Percentiles rank a stretch among this genome's conserved stretches.
phyloP scores from a whole-genome alignment of 2,329 filamentous ascomycete genomes.

The Dothiorella sarmentorum region DNA sequence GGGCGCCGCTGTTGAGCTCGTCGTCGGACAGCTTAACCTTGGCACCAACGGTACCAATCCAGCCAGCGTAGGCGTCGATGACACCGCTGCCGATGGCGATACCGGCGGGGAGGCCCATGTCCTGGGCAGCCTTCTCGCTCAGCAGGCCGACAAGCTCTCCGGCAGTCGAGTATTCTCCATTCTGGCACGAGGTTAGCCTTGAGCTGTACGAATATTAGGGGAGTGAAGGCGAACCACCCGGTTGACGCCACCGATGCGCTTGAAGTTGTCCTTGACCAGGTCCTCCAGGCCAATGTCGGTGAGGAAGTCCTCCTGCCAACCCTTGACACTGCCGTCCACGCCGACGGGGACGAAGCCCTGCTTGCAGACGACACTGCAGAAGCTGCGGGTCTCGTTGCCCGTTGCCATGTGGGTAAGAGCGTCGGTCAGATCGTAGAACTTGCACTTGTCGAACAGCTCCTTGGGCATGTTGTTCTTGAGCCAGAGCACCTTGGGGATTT shows the following conservation, averaged over 20 bases:
- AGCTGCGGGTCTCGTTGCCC: conserved; percentile 85
- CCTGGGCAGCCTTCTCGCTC: conserved; percentile 74
- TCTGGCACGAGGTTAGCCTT: conserved; percentile 58
- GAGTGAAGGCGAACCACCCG: conserved; percentile 72
- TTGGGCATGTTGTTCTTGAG: conserved; percentile 97
- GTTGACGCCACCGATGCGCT: conserved; percentile 89
- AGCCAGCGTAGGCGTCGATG: conserved; percentile 97
- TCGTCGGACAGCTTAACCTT: conserved; percentile 75
- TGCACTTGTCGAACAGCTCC: conserved; percentile 85
- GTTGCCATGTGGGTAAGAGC: conserved; percentile 93
- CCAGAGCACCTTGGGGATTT: conserved; percentile 97
- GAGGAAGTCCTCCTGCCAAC: conserved; percentile 96
- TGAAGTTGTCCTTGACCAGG: conserved; percentile 80
- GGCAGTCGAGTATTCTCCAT: conserved; percentile 84
- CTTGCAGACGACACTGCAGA: conserved; percentile 95
- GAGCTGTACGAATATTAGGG: conserved; percentile 20
- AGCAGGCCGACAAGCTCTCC: conserved; percentile 86
- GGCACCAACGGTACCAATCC: conserved; percentile 98
- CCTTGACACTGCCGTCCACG: conserved; percentile 93
- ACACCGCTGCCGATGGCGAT: conserved; percentile 94
- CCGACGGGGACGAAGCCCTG: conserved; percentile 96
- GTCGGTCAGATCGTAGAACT: conserved; percentile 94
- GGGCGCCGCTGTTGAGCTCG: conserved; percentile 62
- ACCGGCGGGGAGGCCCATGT: conserved; percentile 80
- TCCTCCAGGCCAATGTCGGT: conserved; percentile 82